Evolutionary conservation across 179 eudicot genomes (phyloP), one percentile per base, ranked within the genome.

Genomic region (Sideroxylon spinosum): DNA sequence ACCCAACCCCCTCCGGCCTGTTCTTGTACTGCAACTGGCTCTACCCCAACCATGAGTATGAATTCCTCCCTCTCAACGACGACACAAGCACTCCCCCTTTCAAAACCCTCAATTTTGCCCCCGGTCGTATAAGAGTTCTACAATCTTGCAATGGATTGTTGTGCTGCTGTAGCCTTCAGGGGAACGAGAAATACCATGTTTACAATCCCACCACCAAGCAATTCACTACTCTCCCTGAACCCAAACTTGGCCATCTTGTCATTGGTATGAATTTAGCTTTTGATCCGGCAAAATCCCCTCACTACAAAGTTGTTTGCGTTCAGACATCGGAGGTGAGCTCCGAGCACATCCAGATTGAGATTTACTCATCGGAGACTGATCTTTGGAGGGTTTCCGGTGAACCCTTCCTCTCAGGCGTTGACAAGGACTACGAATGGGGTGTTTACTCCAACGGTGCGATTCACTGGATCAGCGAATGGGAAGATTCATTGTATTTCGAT

Each of bases 161-260:
- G 59, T 64, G 57, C 32, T 82, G 78, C 65, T 61, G n/a, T 28
- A 59, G 78, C 37, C 8, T 61, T 62, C 44, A 37, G 11, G 44
- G 28, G 11, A 37, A 37, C 44, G 44, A 17, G 7, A 46, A 46
- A n/a, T 77, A 73, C 74, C 73, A 73, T 52, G 55, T 81, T n/a
- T 74, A 44, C 77, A 81, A 81, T 78, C 84, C 81, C 12, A 78
- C 81, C 6, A 78, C 78, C 32, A 77, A 57, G 29, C 65, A 25
- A 28, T 37, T 37, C 44, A 3, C 44, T 6, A 37, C 44, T 37
- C 44, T 37, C 44, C 44, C 44, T 6, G 5, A 37, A 37, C 44
- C 44, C 44, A 37, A 37, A 3, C 4, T 37, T 37, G 5, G 44
- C 5, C 44, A 37, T 37, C 6, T 3, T 37, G 44, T 37, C 5